Base-by-base conservation (phyloP, 2,329 filamentous ascomycete species). In the Neonectria neomacrospora region DNA sequence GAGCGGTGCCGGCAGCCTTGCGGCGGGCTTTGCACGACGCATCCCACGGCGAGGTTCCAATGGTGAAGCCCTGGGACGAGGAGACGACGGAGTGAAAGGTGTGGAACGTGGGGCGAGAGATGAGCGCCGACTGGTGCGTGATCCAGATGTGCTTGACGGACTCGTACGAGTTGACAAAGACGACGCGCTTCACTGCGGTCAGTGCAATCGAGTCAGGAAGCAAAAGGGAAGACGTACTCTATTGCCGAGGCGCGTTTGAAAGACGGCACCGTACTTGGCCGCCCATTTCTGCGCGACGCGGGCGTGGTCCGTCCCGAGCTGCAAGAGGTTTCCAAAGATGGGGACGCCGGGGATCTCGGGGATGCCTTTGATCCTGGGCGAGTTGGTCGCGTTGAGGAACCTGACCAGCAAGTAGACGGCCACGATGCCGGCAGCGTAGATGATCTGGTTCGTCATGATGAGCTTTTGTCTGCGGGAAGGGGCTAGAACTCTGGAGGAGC, bases 31-130 rank as follows among this genome's bases (percentile, higher is more conserved):
- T 95, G 79, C 91, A 93, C 2, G 89, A 92, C 54, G 93, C 91
- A 65, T 94, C 91, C 90, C 92, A 96, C 0, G 92, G 92, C 0
- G 91, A 94, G 0, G 92, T 93, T 1, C 92, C 92, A 64, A 96
- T 93, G 0, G 92, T 95, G 77, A 93, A 91, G 6, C 91, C 91
- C 69, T 93, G 90, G 0, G 90, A 92, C 34, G 84, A 88, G 1
- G 91, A 93, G 3, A 94, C 90, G 4, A 94, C 90, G 5, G 86
- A 91, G 77, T 94, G 92, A 77, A 94, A 95, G 1, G 92, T 95
- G 77, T 95, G 91, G 51, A 94, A 86, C 23, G 84, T 92, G 0
- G 92, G 92, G 2, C 92, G 86, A 1, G 91, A 94, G 71, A 94
- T 93, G 61, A 94, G 80, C 0, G 91, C 85, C 0, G 91, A 92